Evolutionary conservation across 2,329 filamentous ascomycete genomes (phyloP), one percentile per base, ranked within the genome.

Genomic region (Fusarium sp.): DNA sequence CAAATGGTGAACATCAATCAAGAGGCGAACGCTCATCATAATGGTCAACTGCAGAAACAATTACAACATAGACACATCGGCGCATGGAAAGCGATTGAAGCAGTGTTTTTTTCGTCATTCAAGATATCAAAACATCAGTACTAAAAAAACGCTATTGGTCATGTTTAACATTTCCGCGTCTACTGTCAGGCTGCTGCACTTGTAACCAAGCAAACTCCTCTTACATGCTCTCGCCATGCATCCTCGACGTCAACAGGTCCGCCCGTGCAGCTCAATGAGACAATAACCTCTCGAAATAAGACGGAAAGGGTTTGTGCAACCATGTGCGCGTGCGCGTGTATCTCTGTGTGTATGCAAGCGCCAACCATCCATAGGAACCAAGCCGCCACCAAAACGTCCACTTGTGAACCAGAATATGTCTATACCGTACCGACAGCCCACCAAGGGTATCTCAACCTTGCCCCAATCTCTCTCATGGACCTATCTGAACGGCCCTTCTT

Each of bases 381-480:
- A 69, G 59, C 66, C 32, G 67, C 66, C 62, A 57, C 64, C 54
- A 58, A 58, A 60, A 18, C 37, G 52, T 66, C 62, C 75, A 70
- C 66, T 70, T 71, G 67, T 75, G 73, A 71, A 80, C 75, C 73
- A 67, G 74, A 74, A 76, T 76, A 76, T 78, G 77, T 83, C 81
- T 84, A 84, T 81, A 76, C 79, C 78, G 81, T 48, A 52, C 48
- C 27, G 48, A 79, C 77, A 80, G 73, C 72, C 79, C 75, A 81
- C 72, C 74, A 78, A 79, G 81, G 82, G 82, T 83, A 83, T 83
- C 80, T 80, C 74, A 78, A 74, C 75, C 75, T 77, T 77, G 72
- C 73, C 69, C 72, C 70, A 39, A 66, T 72, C 58, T 60, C 37
- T 57, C 56, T 73, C 57, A 30, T 68, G 54, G 70, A 61, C 52